Evolutionary conservation across 495 filamentous ascomycete species (phyloP), one percentile per base, ranked within the genome.

Genomic region (Hyphodiscus hymeniophilus): DNA sequence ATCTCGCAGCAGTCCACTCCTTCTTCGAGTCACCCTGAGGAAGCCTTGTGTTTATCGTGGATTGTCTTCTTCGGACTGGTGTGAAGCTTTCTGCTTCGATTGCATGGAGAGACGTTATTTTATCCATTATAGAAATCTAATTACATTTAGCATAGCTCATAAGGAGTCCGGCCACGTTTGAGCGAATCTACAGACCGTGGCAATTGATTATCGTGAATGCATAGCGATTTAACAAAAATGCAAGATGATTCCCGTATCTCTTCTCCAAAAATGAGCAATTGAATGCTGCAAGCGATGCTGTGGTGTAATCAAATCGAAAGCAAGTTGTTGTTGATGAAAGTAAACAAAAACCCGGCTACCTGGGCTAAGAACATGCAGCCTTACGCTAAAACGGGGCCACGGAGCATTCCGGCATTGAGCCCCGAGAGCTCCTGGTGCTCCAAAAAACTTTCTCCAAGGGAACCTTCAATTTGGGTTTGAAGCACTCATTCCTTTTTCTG

Each of bases 1-100:
- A 81, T 48, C 75, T 58, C 15, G 75, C 69, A 7, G 75, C 64
- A 6, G 73, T 80, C 77, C 77, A 81, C 23, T 69, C 64, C 38
- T 66, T 58, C n/a, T 50, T 46, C 6, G 44, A 28, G 24, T 59
- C 52, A 1, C 24, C 39, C 6, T 21, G 38, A 7, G 47, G 24
- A 26, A 20, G 30, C 36, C 44, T 49, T 2, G 28, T 40, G 28
- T 55, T 55, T 36, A 52, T 26, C 2, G 51, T 50, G 3, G 45
- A 45, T 28, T 50, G 51, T 40, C 36, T 28, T 32, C 52, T 23
- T 24, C 49, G 52, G 1, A 55, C 38, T 7, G 56, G 52, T 22
- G 56, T 53, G 36, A 44, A 56, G 34, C 43, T 23, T 40, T 35
- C 34, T 24, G 42, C 20, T 24, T 16, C 23, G 39, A 10, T 36